Evolutionary conservation across 768 basidiomycete species (phyloP), one percentile per base, ranked within the genome.

Genomic region (Russula earlei): DNA sequence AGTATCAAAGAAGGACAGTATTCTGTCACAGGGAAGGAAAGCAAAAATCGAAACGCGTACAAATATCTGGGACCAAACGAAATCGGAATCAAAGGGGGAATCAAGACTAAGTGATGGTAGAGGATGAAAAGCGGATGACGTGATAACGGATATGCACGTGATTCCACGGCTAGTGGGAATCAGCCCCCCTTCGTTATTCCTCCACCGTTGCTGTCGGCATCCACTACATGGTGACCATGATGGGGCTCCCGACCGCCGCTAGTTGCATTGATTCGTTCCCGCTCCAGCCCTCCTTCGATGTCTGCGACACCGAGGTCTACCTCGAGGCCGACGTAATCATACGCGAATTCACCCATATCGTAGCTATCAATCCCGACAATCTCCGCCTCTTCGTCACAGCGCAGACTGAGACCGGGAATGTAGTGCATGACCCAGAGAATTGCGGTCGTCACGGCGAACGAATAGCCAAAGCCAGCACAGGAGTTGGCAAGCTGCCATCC

Each of bases 301-400:
- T 57, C 52, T 27, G 29, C 46, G 19, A 55, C 44, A 49, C 62
- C 62, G 17, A 62, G 62, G 33, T 62, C 62, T 50, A 48, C 46
- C 41, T 62, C 87, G 47, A 89, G 67, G 11, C 84, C 86, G 31
- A 91, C 88, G 60, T 89, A 92, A 69, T 92, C 88, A 64, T 90
- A 91, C 2, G 87, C 85, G 59, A 82, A 91, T 71, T 94, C 91
- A 60, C 91, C 92, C 78, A 91, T 84, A 73, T 93, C 86, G 1
- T 82, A 77, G 64, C 90, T 85, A 67, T 95, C 92, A 58, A 93
- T 81, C 46, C 78, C 77, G 56, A 61, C 59, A 41, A 62, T 61
- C 49, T 62, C 62, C 25, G 62, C 61, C 34, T 66, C 65, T 43
- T 63, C 59, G 29, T 53, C 20, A 14, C 56, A 49, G 44, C 76